A percentile compares a stretch with the other conserved stretches of the same genome.
phyloP scores from a whole-genome alignment of 2,329 filamentous ascomycete species.

The Dothideomycetes sp. region DNA sequence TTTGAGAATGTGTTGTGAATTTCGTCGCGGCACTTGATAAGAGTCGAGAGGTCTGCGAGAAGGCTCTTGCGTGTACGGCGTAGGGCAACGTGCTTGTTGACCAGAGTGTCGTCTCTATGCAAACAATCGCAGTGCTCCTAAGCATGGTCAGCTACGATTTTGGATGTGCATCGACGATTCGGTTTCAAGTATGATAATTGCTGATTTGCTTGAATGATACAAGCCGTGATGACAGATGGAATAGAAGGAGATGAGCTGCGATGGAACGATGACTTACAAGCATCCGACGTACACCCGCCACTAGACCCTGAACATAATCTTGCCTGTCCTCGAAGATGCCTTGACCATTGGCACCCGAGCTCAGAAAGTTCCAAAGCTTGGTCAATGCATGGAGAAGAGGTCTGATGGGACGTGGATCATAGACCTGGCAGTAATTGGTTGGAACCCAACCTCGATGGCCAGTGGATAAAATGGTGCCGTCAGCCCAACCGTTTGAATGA shows the following conservation, averaged over 20 bases:
- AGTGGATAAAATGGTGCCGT: conserved; percentile 79
- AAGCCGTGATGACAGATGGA: too few species aligned
- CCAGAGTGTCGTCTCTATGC: conserved; percentile 66
- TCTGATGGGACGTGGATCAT: conserved; percentile 79
- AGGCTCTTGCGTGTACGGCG: conserved; percentile 77
- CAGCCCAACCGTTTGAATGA: conserved; percentile 97
- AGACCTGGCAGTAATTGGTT: conserved; percentile 95
- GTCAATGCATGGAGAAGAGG: conserved; percentile 77
- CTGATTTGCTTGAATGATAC: too few species aligned
- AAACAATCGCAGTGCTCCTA: conserved; percentile 84
- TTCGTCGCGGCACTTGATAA: conserved; percentile 82
- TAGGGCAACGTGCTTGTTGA: conserved; percentile 66
- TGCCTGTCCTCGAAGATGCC: conserved; percentile 76
- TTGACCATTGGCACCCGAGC: conserved; percentile 55
- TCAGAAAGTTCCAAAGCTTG: conserved; percentile 86
- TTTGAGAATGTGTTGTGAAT: conserved; percentile 64
- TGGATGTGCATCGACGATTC: not conserved
- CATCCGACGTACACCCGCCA: conserved; percentile 83
- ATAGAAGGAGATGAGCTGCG: not conserved
- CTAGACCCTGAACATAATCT: conserved; percentile 88
- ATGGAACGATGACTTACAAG: conserved; percentile 54
- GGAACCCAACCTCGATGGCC: conserved; percentile 90
- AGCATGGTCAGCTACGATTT: not conserved
- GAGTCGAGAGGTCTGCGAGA: conserved; percentile 75
- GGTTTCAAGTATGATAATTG: too few species aligned